Conservation (phyloP, 2,329 filamentous ascomycete genomes). For the Colletotrichum siamense region DNA sequence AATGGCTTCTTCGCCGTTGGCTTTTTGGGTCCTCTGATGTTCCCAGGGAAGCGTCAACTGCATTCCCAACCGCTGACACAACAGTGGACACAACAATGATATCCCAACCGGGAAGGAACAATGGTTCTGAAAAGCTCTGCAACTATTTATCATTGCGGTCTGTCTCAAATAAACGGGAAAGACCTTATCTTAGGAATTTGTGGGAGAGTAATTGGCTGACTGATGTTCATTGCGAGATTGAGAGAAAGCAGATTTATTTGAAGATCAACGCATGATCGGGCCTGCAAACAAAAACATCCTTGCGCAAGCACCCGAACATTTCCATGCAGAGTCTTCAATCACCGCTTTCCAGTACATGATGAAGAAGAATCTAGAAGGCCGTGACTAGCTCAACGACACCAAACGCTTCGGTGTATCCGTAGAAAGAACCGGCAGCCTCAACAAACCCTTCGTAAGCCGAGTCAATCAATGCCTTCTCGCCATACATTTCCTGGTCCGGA, state of each 20-base stretch:
- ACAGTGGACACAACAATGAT: no score
- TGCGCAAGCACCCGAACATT: neutral
- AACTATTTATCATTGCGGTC: no score
- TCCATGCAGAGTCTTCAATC: neutral
- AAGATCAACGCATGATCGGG: neutral
- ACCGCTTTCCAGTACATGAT: neutral
- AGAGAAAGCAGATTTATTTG: rapidly evolving
- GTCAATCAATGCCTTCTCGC: neutral
- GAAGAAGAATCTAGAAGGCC: neutral
- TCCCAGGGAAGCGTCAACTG: no score
- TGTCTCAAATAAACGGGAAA: rapidly evolving
- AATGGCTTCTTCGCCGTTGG: neutral
- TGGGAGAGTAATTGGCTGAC: neutral
- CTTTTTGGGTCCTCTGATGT: neutral
- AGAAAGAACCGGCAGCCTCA: neutral
- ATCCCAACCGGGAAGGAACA: neutral
- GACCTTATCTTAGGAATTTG: rapidly evolving
- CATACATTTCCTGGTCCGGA: neutral
- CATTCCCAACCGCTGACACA: no score
- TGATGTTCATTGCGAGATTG: neutral
- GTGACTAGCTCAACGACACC: neutral
- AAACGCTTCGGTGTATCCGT: neutral
- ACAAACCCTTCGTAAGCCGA: neutral
- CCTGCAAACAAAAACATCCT: neutral
- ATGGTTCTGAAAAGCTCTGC: rapidly evolving